Percentiles rank a stretch among this genome's conserved stretches.
These are phyloP conservation scores for Polytrichum formosum DNA, from an alignment of 225 moss, liverwort and hornwort genomes.

Conservation along the genomic window DNA sequence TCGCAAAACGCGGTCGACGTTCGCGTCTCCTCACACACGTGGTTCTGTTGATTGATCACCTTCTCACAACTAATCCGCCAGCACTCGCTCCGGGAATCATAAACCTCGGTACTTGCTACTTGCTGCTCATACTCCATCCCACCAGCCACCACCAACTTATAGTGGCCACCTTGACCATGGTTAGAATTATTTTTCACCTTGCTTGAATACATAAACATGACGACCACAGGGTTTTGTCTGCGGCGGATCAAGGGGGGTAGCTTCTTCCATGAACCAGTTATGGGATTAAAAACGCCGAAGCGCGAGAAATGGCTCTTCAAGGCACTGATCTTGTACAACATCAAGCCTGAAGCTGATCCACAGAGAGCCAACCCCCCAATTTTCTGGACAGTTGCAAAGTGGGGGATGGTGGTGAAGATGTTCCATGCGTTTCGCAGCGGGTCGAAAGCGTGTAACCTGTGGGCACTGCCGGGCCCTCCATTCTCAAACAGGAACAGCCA, in stretches of 20 bases:
- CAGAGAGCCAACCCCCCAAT: slow-evolving; percentile 53
- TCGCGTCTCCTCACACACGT: slow-evolving; percentile 51
- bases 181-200: neutral
- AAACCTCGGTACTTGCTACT: slow-evolving; percentile 55
- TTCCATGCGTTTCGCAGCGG: slow-evolving; percentile 42
- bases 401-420: slow-evolving; percentile 48
- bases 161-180: slow-evolving; percentile 13
- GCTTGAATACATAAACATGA: slow-evolving; percentile 31
- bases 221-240: slow-evolving; percentile 46
- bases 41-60: slow-evolving; percentile 30
- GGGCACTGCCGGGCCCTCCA: slow-evolving; percentile 45
- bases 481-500: slow-evolving; percentile 65
- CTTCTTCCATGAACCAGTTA: slow-evolving; percentile 66
- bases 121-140: slow-evolving; percentile 46
- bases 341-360: slow-evolving; percentile 44
- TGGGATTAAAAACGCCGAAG: slow-evolving; percentile 60
- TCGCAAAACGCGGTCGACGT: slow-evolving; percentile 47
- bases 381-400: slow-evolving; percentile 58
- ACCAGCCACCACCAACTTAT: slow-evolving; percentile 58
- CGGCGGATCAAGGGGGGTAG: slow-evolving; percentile 52
- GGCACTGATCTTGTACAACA: slow-evolving; percentile 52
- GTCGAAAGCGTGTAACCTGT: slow-evolving; percentile 52
- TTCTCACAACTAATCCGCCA: slow-evolving; percentile 54
- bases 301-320: slow-evolving; percentile 53
- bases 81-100: slow-evolving; percentile 56